Evolutionary conservation across 345 rosid genomes (phyloP).

Genomic region (Salix purpurea): DNA sequence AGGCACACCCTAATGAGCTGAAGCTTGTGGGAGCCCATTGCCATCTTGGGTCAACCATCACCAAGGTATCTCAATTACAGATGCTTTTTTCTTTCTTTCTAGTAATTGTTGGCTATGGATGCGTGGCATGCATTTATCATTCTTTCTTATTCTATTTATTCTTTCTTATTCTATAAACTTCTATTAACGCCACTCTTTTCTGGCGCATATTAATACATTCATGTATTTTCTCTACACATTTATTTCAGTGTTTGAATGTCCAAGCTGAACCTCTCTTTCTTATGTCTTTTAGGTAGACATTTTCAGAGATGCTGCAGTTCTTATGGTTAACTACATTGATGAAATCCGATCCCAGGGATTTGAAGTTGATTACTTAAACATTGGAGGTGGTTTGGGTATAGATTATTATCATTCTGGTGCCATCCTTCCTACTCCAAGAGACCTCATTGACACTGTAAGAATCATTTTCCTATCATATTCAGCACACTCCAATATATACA

Average conservation of each 20-base stretch:
- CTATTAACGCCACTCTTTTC: background rate
- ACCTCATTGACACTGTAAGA: constrained; percentile 87
- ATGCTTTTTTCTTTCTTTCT: background rate
- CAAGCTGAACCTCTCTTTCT: background rate
- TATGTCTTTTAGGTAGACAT: constrained; percentile 73
- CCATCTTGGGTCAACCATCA: constrained; percentile 97
- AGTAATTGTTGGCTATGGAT: background rate
- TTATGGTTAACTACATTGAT: constrained; percentile 86
- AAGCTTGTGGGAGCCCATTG: constrained; percentile 97
- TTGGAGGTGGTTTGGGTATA: constrained; percentile 97
- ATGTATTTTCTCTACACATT: background rate
- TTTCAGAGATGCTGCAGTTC: constrained; percentile 86
- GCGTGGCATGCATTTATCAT: too few relatives aligned
- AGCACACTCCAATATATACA: background rate
- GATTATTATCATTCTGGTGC: constrained; percentile 87
- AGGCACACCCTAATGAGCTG: constrained; percentile 77
- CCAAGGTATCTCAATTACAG: constrained; percentile 49
- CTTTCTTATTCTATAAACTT: background rate
- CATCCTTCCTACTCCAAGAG: constrained; percentile 84
- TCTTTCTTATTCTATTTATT: background rate
- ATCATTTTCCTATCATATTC: constrained; percentile 11
- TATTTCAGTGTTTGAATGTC: background rate
- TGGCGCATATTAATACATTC: background rate
- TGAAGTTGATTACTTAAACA: constrained; percentile 78
- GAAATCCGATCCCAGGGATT: constrained; percentile 87